Percentiles rank a stretch among this genome's conserved stretches.
Evolutionary conservation across 768 basidiomycete genomes (phyloP).

Genomic region (Xerocomus potaroensis): DNA sequence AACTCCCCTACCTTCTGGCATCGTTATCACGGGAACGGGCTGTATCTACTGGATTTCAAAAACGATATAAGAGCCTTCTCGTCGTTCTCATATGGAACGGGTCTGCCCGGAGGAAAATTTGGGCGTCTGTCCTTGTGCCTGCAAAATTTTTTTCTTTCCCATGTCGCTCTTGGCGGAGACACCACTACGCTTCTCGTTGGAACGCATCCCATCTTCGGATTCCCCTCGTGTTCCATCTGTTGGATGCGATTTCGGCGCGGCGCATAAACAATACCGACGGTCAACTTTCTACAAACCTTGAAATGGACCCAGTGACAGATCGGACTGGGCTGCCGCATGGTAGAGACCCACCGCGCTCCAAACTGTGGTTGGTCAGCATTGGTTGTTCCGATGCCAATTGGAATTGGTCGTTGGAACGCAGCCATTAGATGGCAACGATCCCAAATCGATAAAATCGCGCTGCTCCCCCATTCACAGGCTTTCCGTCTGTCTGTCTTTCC

Average conservation of each 20-base stretch:
- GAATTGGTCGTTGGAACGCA: too few species aligned
- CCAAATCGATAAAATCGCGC: background rate
- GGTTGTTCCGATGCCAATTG: too few species aligned
- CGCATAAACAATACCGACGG: background rate
- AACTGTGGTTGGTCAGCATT: background rate
- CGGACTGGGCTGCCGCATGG: background rate
- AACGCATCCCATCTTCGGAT: too few species aligned
- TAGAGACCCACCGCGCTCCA: background rate
- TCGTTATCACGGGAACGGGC: background rate
- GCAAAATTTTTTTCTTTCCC: background rate
- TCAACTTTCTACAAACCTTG: too few species aligned
- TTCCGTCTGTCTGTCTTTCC: too few species aligned
- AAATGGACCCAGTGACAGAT: background rate
- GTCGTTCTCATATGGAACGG: too few species aligned
- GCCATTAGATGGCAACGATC: background rate
- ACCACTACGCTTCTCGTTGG: too few species aligned
- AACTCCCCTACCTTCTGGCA: background rate
- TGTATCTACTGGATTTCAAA: background rate
- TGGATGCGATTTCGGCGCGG: background rate
- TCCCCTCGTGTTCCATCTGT: background rate
- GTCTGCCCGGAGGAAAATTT: background rate
- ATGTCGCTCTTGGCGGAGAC: background rate
- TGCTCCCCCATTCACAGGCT: too few species aligned
- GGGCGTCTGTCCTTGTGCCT: background rate
- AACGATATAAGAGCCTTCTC: background rate